phyloP scores from a whole-genome alignment of 83 land plant genomes.

The Thuja plicata region DNA sequence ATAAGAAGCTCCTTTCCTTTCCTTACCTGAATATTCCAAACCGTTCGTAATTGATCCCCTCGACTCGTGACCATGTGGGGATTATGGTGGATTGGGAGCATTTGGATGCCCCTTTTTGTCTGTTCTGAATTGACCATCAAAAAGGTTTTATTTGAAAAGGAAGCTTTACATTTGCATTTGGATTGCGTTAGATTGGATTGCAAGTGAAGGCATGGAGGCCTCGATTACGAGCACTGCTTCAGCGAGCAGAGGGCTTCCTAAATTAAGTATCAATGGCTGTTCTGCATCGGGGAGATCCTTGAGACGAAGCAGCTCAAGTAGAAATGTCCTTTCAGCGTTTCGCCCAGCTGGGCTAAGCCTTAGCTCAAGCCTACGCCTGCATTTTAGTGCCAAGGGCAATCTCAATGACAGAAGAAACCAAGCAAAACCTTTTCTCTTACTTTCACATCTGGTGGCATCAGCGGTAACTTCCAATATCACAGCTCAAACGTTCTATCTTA shows the following conservation, averaged over 20 bases:
- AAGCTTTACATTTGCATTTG: no score
- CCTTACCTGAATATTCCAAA: no score
- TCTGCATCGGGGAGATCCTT: neutral
- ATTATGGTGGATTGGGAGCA: no score
- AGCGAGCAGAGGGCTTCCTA: neutral
- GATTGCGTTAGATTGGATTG: no score
- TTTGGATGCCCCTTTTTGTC: no score
- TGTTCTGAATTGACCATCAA: no score
- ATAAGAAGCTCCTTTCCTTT: no score
- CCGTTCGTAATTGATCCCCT: no score
- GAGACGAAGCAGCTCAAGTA: neutral
- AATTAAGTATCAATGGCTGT: neutral
- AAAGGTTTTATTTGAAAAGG: no score
- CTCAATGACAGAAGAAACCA: neutral
- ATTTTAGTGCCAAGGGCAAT: neutral
- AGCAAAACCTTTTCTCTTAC: conserved; percentile 21
- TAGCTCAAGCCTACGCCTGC: neutral
- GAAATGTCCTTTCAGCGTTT: neutral
- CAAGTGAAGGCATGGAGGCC: neutral
- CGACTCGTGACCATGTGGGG: no score
- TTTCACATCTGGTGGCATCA: conserved; percentile 58
- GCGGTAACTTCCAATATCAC: conserved; percentile 21
- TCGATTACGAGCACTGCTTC: neutral
- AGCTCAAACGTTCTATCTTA: neutral
- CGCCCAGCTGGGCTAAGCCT: neutral